Base-by-base conservation (phyloP, 2,329 filamentous ascomycete genomes). In the Stachybotrys echinatus region DNA sequence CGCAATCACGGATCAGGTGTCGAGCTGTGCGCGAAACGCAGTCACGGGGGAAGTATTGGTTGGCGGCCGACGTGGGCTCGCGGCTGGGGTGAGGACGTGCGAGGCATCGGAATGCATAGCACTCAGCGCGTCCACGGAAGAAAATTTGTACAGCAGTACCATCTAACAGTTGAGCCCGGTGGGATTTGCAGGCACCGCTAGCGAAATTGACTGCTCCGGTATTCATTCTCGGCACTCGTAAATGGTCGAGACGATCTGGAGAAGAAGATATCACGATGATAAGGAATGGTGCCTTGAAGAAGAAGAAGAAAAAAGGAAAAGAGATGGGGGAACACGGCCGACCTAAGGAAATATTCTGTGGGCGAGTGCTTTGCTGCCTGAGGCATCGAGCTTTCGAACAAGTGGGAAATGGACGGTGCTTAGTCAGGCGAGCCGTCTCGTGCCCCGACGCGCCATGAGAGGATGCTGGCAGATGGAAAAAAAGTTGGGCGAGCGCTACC, bases 101-200 rank as follows among this genome's bases (percentile, higher is more conserved):
- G n/a, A n/a, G n/a, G n/a, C n/a, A n/a, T n/a, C n/a, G n/a, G n/a
- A n/a, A n/a, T n/a, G n/a, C n/a, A n/a, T n/a, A n/a, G n/a, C n/a
- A n/a, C n/a, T n/a, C n/a, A n/a, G n/a, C n/a, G n/a, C n/a, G n/a
- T n/a, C n/a, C n/a, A n/a, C n/a, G n/a, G n/a, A n/a, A n/a, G n/a
- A n/a, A 34, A 14, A 79, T 96, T 89, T 95, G 70, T 79, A 87
- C 89, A 90, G 84, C 83, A 83, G n/a, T n/a, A 82, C 91, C 95
- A 96, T 96, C 91, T 95, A 96, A 92, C 90, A 80, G 87, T 34
- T 34, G 14, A 85, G 82, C 79, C 88, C 86, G 88, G 89, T 83
- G 69, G 72, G 58, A 73, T 73, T 68, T 59, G 81, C 88, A 91
- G 89, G 88, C 86, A 86, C 88, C 83, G 91, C 88, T 96, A 96